Base-by-base conservation (phyloP, 345 rosid genomes). In the Hibiscus trionum region DNA sequence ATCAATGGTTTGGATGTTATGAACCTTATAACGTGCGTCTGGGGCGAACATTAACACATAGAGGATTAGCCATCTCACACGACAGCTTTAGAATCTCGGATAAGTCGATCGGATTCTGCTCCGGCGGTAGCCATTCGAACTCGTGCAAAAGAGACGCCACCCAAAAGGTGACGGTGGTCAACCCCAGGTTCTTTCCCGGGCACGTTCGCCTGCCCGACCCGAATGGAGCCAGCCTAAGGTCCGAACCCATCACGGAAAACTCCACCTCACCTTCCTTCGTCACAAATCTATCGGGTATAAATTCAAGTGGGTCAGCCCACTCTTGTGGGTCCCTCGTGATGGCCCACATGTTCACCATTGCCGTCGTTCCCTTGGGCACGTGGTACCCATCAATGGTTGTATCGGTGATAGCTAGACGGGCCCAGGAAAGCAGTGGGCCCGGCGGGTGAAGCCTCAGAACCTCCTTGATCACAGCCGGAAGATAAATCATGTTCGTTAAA, bases 261-360 rank as follows among this genome's bases (percentile, higher is more conserved):
- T 85, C 96, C 70, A 66, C 67, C 33, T 80, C 87, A 0, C 76
- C 86, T 3, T 79, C 82, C 52, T 73, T 55, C 1, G 80, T 61
- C 58, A 86, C 61, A 69, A 93, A 93, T 60, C 98, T 76, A 16
- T 86, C 93, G 8, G 96, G 95, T 76, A 68, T 80, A 76, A 88
- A 90, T 76, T 77, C 75, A 57, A 84, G 82, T 8, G 98, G 93
- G 85, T 90, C 82, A 4, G 57, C 73, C 98, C 98, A 93, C 62
- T 80, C 82, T 3, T 82, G 72, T 12, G 89, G 90, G 84, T 93
- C 98, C 84, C 93, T 77, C 3, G 87, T 73, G 21, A 93, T 89
- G 82, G 98, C 98, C 98, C 98, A 93, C 98, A 93, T 93, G 79
- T 93, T 93, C 66, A 93, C 97, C 95, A 90, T 90, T 2, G 97